Conservation (phyloP, 352 stramenopile genomes). For the Blastocystis sp. region DNA sequence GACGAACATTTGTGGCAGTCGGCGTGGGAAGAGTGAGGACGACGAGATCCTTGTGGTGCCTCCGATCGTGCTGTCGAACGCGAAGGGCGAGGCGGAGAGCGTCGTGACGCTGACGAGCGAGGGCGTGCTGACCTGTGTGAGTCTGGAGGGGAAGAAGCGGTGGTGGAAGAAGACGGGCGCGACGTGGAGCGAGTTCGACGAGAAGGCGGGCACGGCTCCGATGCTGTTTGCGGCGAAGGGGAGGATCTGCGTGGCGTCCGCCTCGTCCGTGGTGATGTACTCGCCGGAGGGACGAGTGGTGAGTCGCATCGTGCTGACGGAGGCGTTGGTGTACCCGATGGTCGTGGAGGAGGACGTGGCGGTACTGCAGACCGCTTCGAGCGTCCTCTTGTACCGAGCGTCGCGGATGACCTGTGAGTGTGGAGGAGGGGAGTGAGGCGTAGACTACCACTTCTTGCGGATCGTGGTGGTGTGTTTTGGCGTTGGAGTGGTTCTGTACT, state of each 20-base stretch:
- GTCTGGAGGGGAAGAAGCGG: background rate
- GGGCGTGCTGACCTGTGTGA: background rate
- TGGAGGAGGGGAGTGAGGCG: background rate
- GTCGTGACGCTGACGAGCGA: slow-evolving; percentile 24
- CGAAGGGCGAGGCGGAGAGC: background rate
- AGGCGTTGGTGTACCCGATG: slow-evolving; percentile 26
- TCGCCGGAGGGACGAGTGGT: slow-evolving; percentile 2
- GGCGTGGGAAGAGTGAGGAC: background rate
- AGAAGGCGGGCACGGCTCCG: background rate
- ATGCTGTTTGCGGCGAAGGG: background rate
- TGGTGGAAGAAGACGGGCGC: background rate
- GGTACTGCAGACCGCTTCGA: background rate
- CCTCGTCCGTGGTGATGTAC: background rate
- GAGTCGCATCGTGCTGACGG: background rate
- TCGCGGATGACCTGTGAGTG: background rate
- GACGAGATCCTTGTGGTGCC: slow-evolving; percentile 23
- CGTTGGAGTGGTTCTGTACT: background rate
- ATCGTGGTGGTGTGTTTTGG: background rate
- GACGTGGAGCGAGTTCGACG: slow-evolving; percentile 22
- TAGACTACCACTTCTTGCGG: background rate
- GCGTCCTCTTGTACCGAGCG: background rate
- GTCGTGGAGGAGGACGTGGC: background rate
- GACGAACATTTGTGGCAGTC: slow-evolving; percentile 6
- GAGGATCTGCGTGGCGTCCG: background rate
- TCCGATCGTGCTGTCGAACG: background rate